Evolutionary conservation across 2,329 filamentous ascomycete species (phyloP).

Genomic region (Aspergillus sp.): DNA sequence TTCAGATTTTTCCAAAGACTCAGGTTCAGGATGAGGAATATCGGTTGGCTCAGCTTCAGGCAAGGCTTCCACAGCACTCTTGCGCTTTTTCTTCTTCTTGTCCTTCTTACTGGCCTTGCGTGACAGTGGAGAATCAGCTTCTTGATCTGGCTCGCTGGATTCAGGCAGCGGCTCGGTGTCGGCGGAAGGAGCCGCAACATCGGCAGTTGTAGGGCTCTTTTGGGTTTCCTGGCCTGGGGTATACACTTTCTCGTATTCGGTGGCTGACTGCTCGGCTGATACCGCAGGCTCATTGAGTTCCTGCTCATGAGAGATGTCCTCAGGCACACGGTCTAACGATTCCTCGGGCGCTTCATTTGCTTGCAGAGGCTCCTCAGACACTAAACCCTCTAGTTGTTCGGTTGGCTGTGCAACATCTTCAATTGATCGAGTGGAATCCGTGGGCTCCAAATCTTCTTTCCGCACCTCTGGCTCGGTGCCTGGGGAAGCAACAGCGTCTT

Average conservation of each 20-base stretch:
- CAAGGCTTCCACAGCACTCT: constrained; percentile 8
- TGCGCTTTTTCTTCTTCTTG: constrained; percentile 24
- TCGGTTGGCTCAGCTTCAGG: constrained; percentile 7
- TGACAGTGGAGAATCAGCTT: constrained; percentile 10
- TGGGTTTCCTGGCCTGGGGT: not conserved
- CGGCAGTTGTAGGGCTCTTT: not conserved
- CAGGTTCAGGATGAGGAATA: constrained; percentile 3
- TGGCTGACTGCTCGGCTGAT: not conserved
- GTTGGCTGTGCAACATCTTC: too few species aligned
- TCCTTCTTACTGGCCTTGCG: constrained; percentile 22
- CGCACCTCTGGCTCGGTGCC: too few species aligned
- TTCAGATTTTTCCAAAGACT: not conserved
- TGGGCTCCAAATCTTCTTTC: too few species aligned
- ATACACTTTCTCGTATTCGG: not conserved
- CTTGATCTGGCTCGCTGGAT: not conserved
- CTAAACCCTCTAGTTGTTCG: too few species aligned
- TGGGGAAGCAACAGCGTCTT: too few species aligned
- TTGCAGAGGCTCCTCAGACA: too few species aligned
- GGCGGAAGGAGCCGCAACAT: not conserved
- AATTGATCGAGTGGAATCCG: too few species aligned
- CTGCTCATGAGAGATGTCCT: not conserved
- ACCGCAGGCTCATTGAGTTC: not conserved
- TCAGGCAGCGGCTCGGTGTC: not conserved
- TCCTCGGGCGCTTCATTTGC: not conserved
- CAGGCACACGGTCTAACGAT: not conserved